Evolutionary conservation across 2,329 filamentous ascomycete genomes (phyloP), one percentile per base, ranked within the genome.

Genomic region (Pseudogymnoascus sp.): DNA sequence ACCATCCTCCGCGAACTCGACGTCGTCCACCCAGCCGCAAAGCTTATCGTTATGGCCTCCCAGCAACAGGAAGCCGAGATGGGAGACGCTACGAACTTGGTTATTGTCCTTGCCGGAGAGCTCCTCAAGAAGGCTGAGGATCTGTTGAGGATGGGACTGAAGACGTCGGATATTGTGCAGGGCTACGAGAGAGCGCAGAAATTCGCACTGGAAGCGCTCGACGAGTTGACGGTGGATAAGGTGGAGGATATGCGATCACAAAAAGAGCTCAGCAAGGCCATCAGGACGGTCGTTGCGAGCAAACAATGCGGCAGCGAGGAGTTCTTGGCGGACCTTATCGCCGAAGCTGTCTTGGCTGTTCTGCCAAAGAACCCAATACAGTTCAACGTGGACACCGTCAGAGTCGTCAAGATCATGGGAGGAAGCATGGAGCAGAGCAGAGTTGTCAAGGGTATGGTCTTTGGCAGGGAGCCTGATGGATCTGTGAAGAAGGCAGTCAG

Each of bases 351-450:
- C 61, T 84, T 97, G 61, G 86, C 91, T 47, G 92, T 99, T 18
- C 83, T 99, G 65, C 94, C 95, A 67, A 97, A 97, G 81, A 96
- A 97, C 78, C 89, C 94, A 20, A 78, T 82, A 73, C 92, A 95
- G 78, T 99, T 99, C 83, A 99, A 97, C 76, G 91, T 99, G 66
- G 94, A 99, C 80, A 99, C 99, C 75, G 88, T 99, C 70, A 90
- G 94, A 63, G 95, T 99, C 62, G 95, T 99, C 70, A 99, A 99
- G 83, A 99, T 99, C 71, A 97, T 99, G 93, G 94, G 94, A 69
- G 93, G 94, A 66, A 91, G 89, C 73, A 79, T 99, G 72, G 90
- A 95, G 71, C 92, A 99, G 79, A 96, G 91, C 74, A 87, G 85
- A 67, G 93, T 99, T 12, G 88, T 99, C 63, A 95, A 90, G 81